These are phyloP conservation scores for Farysia itapuensis DNA, from an alignment of 1,284 basidiomycete species.

Conservation along the genomic window DNA sequence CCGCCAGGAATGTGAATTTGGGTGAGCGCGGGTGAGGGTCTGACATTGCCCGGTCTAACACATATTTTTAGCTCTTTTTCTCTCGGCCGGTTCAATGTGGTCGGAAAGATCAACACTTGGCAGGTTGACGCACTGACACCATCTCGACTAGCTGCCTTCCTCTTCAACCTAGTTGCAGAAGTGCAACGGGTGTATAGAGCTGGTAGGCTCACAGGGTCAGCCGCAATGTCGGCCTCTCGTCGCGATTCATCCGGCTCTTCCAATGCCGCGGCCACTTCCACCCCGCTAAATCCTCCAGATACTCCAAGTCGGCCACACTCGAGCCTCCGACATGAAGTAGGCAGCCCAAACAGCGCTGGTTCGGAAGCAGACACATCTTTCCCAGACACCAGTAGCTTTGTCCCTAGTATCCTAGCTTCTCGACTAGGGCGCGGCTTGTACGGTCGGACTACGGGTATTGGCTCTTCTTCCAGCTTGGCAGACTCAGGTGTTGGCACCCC, in stretches of 20 bases:
- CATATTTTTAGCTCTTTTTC: too few species aligned
- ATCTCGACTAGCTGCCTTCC: too few species aligned
- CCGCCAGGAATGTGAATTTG: too few species aligned
- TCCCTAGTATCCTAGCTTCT: constrained; percentile 23
- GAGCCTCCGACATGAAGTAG: constrained; percentile 15
- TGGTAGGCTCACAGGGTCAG: background rate
- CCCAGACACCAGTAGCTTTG: constrained; percentile 18
- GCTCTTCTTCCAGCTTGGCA: constrained; percentile 16
- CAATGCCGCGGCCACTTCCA: constrained; percentile 4
- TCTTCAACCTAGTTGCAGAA: too few species aligned
- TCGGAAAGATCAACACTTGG: constrained; percentile 1
- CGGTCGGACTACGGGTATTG: constrained; percentile 13
- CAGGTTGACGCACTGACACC: background rate
- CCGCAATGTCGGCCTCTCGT: background rate
- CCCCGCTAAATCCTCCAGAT: constrained; percentile 3
- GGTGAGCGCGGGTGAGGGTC: too few species aligned
- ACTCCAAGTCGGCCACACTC: background rate
- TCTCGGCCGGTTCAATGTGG: too few species aligned
- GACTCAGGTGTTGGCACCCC: constrained; percentile 30
- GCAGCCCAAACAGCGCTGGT: constrained; percentile 22
- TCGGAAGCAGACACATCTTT: constrained; percentile 34
- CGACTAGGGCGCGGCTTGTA: constrained; percentile 21
- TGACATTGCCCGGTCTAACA: too few species aligned
- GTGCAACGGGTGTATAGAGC: background rate
- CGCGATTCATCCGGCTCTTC: constrained; percentile 1